Evolutionary conservation across 192 early-diverging fungal species (phyloP), one percentile per base, ranked within the genome.

Genomic region (Glomus cerebriforme): DNA sequence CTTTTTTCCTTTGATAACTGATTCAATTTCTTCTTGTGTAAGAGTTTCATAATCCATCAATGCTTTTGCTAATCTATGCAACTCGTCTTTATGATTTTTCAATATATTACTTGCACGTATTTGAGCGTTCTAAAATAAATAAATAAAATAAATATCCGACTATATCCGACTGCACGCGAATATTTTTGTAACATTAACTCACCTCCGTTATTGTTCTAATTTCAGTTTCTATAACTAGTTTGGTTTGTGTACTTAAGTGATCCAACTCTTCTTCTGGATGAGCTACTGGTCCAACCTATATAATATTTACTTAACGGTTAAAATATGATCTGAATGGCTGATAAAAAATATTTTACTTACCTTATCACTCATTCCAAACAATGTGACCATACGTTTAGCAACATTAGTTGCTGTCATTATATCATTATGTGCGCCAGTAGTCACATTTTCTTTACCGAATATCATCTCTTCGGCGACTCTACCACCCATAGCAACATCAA

Each of bases 401-500:
- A 98, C 88, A 39, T 85, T 83, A 1, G 97, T 98, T 15, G 97
- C 98, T 58, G 95, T 91, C 54, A 92, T 86, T 83, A 99, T 89
- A 86, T 99, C 98, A 78, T 91, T 94, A 66, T 92, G 91, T 32
- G 96, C 95, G 8, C 98, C 98, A 27, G 96, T 95, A 0, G 98
- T 97, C 13, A 99, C 95, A 82, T 96, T 93, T 19, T 98, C 96
- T 0, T 87, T 66, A 8, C 97, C 97, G 88, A 92, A 98, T n/a
- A 98, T 93, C 75, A 99, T 87, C 82, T 99, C 96, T 80, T 99
- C 98, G 1, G 97, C 98, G 0, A 94, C 96, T 5, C 97, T 90
- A n/a, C 98, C 98, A 47, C 97, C 98, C 97, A 99, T 97, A 79
- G 92, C 94, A 19, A 99, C 96, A 85, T 99, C 97, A 37, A 99